Evolutionary conservation across 2,329 filamentous ascomycete species (phyloP).

Genomic region (Shiraia sp.): DNA sequence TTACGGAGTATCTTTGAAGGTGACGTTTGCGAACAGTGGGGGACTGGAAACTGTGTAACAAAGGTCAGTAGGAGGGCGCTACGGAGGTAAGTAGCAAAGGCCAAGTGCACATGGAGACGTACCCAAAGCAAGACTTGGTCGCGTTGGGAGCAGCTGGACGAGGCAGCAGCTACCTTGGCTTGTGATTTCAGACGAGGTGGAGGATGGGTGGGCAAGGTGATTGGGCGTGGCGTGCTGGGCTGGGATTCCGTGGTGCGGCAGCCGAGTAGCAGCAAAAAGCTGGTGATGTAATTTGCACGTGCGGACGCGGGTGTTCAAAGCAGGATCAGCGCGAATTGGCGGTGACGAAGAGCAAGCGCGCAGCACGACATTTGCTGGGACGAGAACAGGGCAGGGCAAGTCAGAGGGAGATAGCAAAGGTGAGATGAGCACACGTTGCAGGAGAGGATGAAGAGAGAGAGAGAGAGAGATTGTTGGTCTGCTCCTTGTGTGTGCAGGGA

Average conservation of each 20-base stretch:
- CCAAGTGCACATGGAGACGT: background rate
- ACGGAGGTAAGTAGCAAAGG: background rate
- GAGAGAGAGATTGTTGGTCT: background rate
- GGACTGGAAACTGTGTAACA: background rate
- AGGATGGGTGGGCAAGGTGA: constrained; percentile 11
- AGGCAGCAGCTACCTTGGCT: constrained; percentile 7
- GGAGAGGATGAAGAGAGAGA: background rate
- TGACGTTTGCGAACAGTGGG: background rate
- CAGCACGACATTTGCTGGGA: background rate
- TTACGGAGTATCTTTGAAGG: constrained; percentile 4
- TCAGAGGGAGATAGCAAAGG: background rate
- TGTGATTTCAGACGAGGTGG: constrained; percentile 15
- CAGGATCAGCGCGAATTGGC: constrained; percentile 11
- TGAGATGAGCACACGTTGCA: background rate
- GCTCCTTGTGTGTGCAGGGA: background rate
- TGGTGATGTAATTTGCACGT: constrained; percentile 36
- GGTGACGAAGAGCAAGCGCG: background rate
- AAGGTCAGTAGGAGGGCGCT: background rate
- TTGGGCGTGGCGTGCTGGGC: constrained; percentile 3
- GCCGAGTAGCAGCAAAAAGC: constrained; percentile 17
- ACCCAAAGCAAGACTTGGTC: background rate
- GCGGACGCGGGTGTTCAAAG: constrained; percentile 24
- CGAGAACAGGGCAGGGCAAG: background rate
- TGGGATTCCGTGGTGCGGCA: constrained; percentile 11
- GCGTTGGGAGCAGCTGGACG: background rate